Conservation (phyloP, 495 filamentous ascomycete species). For the Cenococcum geophilum region DNA sequence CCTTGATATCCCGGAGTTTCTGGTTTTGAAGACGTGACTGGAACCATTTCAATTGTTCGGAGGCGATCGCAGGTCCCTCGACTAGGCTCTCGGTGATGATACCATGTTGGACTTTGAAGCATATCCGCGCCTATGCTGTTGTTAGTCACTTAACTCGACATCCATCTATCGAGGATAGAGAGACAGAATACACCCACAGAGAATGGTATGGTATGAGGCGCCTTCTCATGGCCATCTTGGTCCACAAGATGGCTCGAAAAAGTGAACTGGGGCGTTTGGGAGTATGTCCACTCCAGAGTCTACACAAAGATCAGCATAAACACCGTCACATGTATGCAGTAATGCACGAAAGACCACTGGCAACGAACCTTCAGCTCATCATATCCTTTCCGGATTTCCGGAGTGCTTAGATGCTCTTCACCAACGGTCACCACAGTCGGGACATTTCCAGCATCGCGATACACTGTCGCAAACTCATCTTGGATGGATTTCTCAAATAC, state of each 20-base stretch:
- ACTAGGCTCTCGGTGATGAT: slow-evolving; percentile 28
- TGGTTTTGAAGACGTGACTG: slow-evolving; percentile 13
- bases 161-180: background rate
- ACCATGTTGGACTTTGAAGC: slow-evolving; percentile 24
- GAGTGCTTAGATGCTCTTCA: slow-evolving; percentile 43
- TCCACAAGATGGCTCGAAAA: slow-evolving; percentile 50
- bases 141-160: background rate
- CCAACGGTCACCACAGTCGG: slow-evolving; percentile 46
- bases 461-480: slow-evolving; percentile 50
- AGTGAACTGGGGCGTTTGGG: slow-evolving; percentile 78
- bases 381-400: slow-evolving; percentile 52
- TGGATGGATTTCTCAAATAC: slow-evolving; percentile 31
- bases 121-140: background rate
- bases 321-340: too few species aligned
- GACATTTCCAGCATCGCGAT: slow-evolving; percentile 35
- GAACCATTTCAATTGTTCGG: slow-evolving; percentile 3
- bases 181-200: slow-evolving; percentile 19
- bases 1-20: slow-evolving; percentile 40
- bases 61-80: background rate
- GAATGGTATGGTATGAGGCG: slow-evolving; percentile 14
- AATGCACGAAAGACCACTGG: background rate
- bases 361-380: slow-evolving; percentile 54
- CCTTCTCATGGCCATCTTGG: slow-evolving; percentile 10
- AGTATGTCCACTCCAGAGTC: slow-evolving; percentile 72
- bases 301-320: slow-evolving; percentile 31